phyloP scores from a whole-genome alignment of 225 moss, liverwort and hornwort genomes.

The Pleurozium schreberi region DNA sequence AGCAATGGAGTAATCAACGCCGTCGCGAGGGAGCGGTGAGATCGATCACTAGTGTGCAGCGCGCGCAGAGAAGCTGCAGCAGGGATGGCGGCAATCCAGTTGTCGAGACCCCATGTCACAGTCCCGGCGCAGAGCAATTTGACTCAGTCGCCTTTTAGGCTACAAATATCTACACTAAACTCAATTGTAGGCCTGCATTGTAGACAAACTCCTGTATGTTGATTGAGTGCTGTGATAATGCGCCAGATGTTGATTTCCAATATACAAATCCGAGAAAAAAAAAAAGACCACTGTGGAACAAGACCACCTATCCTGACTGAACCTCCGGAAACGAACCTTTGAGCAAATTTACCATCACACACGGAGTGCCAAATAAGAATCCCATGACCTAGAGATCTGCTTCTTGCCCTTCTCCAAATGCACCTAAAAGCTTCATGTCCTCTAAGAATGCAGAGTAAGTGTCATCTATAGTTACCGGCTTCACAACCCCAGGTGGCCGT shows the following conservation, averaged over 20 bases:
- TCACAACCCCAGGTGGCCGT: constrained; percentile 29
- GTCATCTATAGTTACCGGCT: constrained; percentile 85
- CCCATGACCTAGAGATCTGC: constrained; percentile 16
- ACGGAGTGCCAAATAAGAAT: background rate
- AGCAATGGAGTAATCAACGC: constrained; percentile 5
- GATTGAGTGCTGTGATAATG: background rate
- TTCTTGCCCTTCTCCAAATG: constrained; percentile 86
- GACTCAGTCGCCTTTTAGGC: background rate
- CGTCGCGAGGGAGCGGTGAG: background rate
- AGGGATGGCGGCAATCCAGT: constrained; percentile 22
- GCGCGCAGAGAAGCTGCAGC: background rate
- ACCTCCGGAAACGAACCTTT: background rate
- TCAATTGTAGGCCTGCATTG: background rate
- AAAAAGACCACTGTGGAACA: background rate
- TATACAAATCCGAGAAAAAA: constrained; percentile 15
- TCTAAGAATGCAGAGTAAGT: constrained; percentile 95
- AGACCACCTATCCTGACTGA: background rate
- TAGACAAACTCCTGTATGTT: background rate
- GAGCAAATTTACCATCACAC: background rate
- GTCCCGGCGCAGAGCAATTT: background rate
- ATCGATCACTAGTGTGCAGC: background rate
- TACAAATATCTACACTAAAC: background rate
- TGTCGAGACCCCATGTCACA: background rate
- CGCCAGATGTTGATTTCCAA: constrained; percentile 2
- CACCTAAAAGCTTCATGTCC: constrained; percentile 97